Conservation (phyloP, 306 rosid genomes). For the Cucumis sativus region Cucumber_9930_V3 NC_026656.2:1242001-1242500, state of each 20-base stretch:
- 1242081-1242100: conserved; percentile 27
- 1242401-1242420: not conserved
- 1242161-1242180: not conserved
- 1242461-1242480: conserved; percentile 33
- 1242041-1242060: conserved; percentile 36
- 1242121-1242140: not conserved
- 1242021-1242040: conserved; percentile 13
- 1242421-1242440: not conserved
- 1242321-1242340: not conserved
- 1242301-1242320: not conserved
- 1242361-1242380: not conserved
- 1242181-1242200: not conserved
- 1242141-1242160: not conserved
- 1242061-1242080: conserved; percentile 40
- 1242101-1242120: not conserved
- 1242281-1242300: not conserved
- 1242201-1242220: not conserved
- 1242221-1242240: not conserved
- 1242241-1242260: not conserved
- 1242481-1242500: conserved; percentile 40
- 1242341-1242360: not conserved
- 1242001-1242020: not conserved
- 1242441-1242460: conserved; percentile 29
- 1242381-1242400: not conserved
- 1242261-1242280: not conserved